Percentiles rank a stretch among this genome's conserved stretches.
These are phyloP conservation scores for Microcos paniculata DNA, from an alignment of 345 rosid genomes.

Conservation along the genomic window DNA sequence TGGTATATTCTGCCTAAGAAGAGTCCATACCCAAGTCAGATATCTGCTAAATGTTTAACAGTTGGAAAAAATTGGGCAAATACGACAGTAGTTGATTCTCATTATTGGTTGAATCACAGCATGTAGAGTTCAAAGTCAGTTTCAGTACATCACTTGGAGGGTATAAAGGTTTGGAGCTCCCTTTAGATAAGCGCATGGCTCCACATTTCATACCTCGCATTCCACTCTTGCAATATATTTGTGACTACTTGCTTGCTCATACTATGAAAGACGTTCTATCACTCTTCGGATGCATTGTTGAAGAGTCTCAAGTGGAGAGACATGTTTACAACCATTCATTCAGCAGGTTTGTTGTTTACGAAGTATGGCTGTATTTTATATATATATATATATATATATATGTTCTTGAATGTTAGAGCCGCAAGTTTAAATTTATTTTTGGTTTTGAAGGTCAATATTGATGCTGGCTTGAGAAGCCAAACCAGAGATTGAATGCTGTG, in stretches of 20 bases:
- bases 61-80: neutral
- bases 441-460: neutral
- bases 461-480: neutral
- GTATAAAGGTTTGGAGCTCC: neutral
- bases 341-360: neutral
- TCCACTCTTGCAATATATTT: neutral
- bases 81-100: neutral
- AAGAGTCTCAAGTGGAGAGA: neutral
- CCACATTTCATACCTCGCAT: neutral
- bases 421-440: neutral
- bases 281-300: neutral
- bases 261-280: neutral
- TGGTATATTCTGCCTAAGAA: neutral
- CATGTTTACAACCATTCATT: neutral
- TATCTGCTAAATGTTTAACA: conserved; percentile 2
- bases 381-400: neutral
- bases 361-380: neutral
- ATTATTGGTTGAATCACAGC: neutral
- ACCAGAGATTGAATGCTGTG: neutral
- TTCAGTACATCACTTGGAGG: neutral
- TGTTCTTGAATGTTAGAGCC: neutral
- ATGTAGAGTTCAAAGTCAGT: neutral
- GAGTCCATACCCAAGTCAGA: neutral
- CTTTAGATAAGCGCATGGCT: neutral
- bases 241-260: neutral